Evolutionary conservation across 1,284 basidiomycete genomes (phyloP).

Genomic region (Papiliotrema laurentii): DNA sequence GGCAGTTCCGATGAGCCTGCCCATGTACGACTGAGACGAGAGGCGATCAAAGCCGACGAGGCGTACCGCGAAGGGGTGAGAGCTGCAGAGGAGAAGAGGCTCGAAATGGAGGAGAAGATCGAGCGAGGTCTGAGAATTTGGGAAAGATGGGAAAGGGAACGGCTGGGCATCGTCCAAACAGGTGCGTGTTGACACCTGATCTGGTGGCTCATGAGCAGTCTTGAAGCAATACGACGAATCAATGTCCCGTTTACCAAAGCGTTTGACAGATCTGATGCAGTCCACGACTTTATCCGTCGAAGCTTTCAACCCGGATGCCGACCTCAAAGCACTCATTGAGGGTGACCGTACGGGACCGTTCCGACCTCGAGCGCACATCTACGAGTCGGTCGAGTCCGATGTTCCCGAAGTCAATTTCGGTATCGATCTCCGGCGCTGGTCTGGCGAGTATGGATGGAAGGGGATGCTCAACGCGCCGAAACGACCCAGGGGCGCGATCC

Average conservation of each 20-base stretch:
- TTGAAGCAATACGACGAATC: constrained; percentile 78
- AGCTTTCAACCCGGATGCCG: constrained; percentile 77
- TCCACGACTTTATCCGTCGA: constrained; percentile 69
- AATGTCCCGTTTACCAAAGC: constrained; percentile 63
- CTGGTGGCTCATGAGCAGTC: constrained; percentile 49
- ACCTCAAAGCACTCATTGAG: constrained; percentile 65
- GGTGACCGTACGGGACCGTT: constrained; percentile 85
- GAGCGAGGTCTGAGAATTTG: constrained; percentile 73
- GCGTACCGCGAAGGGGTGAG: constrained; percentile 65
- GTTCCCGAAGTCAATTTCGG: constrained; percentile 81
- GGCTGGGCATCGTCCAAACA: constrained; percentile 74
- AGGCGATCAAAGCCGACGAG: constrained; percentile 72
- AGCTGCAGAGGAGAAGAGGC: constrained; percentile 65
- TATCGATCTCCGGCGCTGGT: constrained; percentile 80
- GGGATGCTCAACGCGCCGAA: constrained; percentile 30
- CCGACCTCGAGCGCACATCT: constrained; percentile 72
- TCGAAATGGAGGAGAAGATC: constrained; percentile 75
- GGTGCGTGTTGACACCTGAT: constrained; percentile 50
- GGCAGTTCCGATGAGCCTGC: constrained; percentile 57
- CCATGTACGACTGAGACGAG: constrained; percentile 64
- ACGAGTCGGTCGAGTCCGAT: constrained; percentile 74
- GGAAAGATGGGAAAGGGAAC: constrained; percentile 78
- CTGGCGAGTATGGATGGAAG: constrained; percentile 58
- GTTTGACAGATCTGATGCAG: constrained; percentile 61
- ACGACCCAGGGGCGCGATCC: constrained; percentile 59